A percentile compares a stretch with the other conserved stretches of the same genome.
Conservation (phyloP, 805 yeast species). For the Nakazawaea wyomingensis region DNA sequence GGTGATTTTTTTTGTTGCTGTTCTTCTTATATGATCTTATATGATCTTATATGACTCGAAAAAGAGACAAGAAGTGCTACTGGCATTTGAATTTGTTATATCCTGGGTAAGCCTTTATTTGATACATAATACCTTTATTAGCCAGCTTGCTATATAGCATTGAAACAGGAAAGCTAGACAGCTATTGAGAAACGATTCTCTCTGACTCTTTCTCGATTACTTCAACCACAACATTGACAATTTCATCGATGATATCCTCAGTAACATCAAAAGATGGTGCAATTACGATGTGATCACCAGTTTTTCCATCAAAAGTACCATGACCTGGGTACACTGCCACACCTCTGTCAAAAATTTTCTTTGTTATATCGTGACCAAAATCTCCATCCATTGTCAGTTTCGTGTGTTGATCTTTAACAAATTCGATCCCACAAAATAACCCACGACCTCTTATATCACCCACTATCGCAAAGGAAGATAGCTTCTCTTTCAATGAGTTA, state of each 20-base stretch:
- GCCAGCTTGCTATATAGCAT: too few species aligned
- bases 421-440: conserved; percentile 53
- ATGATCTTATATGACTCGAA: too few species aligned
- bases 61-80: too few species aligned
- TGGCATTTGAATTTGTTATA: too few species aligned
- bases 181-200: neutral
- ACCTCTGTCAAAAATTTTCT: conserved; percentile 34
- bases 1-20: too few species aligned
- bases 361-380: neutral
- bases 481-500: conserved; percentile 27
- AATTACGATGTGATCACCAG: conserved; percentile 41
- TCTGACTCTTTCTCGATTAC: neutral
- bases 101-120: too few species aligned
- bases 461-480: conserved; percentile 33
- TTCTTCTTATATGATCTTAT: too few species aligned
- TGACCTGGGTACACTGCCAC: conserved; percentile 41
- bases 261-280: conserved; percentile 43
- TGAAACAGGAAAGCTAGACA: too few species aligned
- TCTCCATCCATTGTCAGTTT: conserved; percentile 39
- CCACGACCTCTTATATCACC: conserved; percentile 65
- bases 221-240: conserved; percentile 29
- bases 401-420: conserved; percentile 47
- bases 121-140: too few species aligned
- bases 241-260: conserved; percentile 36
- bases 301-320: conserved; percentile 34